phyloP scores from a whole-genome alignment of 345 rosid genomes.

The Arabidopsis suecica region DNA sequence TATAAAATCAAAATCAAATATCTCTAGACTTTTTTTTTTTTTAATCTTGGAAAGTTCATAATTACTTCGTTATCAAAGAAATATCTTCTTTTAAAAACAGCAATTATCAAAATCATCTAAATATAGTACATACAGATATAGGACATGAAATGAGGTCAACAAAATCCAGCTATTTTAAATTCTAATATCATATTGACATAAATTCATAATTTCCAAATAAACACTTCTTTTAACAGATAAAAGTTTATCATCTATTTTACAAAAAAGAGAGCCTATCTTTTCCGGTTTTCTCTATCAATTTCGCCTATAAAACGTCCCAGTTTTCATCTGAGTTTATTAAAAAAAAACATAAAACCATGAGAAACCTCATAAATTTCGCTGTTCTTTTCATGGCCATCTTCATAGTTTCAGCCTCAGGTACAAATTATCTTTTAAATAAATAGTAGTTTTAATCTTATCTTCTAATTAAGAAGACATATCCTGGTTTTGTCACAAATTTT shows the following conservation, averaged over 20 bases:
- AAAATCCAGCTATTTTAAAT: constrained; percentile 17
- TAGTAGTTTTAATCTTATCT: neutral
- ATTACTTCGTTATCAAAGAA: constrained; percentile 7
- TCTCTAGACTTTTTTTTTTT: neutral
- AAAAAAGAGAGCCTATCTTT: neutral
- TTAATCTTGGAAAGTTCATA: neutral
- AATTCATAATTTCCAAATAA: constrained; percentile 4
- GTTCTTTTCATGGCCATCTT: constrained; percentile 37
- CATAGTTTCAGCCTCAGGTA: constrained; percentile 35
- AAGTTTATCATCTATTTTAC: neutral
- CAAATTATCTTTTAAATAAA: neutral
- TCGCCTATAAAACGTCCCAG: neutral
- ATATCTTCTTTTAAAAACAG: neutral
- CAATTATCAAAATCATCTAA: constrained; percentile 1
- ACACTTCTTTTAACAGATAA: neutral
- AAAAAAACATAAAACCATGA: constrained; percentile 32
- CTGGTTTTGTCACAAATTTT: neutral
- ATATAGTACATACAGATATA: constrained; percentile 19
- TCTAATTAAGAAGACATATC: neutral
- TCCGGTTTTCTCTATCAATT: neutral
- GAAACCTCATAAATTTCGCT: constrained; percentile 6
- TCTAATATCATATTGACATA: constrained; percentile 14
- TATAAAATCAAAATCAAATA: neutral
- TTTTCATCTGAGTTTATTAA: neutral
- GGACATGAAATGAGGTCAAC: constrained; percentile 18